phyloP scores from a whole-genome alignment of 2,329 filamentous ascomycete species.

The Thielaviopsis populi region DNA sequence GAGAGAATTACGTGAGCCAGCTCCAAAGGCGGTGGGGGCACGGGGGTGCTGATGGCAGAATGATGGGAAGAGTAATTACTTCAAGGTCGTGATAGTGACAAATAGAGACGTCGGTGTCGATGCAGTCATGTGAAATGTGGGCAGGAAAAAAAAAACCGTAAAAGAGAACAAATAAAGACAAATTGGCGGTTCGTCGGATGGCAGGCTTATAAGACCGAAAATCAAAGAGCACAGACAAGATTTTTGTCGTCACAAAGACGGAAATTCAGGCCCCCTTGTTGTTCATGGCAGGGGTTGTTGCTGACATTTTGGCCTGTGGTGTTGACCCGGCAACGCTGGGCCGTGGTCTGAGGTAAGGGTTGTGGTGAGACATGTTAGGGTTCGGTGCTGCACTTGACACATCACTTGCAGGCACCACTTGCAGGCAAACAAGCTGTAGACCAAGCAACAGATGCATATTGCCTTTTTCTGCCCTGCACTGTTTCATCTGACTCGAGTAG shows the following conservation, averaged over 20 bases:
- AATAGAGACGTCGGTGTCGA: neutral
- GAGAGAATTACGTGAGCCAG: neutral
- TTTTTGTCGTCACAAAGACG: neutral
- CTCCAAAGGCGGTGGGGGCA: conserved; percentile 4
- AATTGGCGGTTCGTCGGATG: neutral
- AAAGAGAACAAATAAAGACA: neutral
- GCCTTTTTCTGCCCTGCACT: neutral
- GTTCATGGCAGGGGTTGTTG: conserved; percentile 8
- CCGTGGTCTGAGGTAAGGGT: neutral
- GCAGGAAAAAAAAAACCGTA: neutral
- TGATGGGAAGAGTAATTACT: neutral
- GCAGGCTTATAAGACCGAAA: neutral
- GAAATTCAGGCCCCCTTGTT: neutral
- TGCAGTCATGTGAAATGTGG: neutral
- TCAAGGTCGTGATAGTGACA: neutral
- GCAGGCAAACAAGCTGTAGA: neutral
- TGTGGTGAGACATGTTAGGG: neutral
- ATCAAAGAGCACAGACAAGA: neutral
- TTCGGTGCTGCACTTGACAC: neutral
- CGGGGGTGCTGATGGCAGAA: neutral
- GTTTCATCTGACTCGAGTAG: neutral
- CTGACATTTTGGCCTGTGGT: conserved; percentile 7
- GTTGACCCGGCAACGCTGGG: conserved; percentile 12
- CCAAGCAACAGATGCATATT: neutral
- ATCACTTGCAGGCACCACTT: neutral